These are phyloP conservation scores for Pachyrhizus erosus DNA, from an alignment of 306 rosid species.

Conservation along the genomic window DNA sequence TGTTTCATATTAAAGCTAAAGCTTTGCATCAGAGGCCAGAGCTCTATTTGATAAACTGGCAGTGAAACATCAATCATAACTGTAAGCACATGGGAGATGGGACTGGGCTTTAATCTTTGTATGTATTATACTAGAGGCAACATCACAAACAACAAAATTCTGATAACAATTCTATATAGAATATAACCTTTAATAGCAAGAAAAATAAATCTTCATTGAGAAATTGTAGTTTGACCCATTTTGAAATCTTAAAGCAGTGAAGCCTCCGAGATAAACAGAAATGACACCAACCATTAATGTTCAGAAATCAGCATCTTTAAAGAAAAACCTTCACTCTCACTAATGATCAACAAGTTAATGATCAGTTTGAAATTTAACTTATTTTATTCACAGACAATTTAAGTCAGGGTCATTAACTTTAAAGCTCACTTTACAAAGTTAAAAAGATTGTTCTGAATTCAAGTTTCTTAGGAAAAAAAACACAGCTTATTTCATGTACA, in stretches of 20 bases:
- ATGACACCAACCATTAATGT: background rate
- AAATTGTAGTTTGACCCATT: background rate
- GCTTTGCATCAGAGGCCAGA: slow-evolving; percentile 1
- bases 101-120: background rate
- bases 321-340: slow-evolving; percentile 3
- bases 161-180: background rate
- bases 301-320: slow-evolving; percentile 16
- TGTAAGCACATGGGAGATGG: background rate
- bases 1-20: background rate
- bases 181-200: background rate
- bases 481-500: background rate
- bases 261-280: background rate
- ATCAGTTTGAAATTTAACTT: background rate
- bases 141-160: background rate
- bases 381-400: background rate
- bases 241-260: background rate
- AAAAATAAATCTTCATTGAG: background rate
- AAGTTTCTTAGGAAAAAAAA: background rate
- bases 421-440: background rate
- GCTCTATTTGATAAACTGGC: slow-evolving; percentile 24
- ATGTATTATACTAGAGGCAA: background rate
- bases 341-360: background rate
- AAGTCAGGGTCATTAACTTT: background rate
- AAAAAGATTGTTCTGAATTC: background rate
- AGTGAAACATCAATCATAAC: slow-evolving; percentile 2